phyloP scores from a whole-genome alignment of 2,329 filamentous ascomycete species.

The Diaporthe batatas region DNA sequence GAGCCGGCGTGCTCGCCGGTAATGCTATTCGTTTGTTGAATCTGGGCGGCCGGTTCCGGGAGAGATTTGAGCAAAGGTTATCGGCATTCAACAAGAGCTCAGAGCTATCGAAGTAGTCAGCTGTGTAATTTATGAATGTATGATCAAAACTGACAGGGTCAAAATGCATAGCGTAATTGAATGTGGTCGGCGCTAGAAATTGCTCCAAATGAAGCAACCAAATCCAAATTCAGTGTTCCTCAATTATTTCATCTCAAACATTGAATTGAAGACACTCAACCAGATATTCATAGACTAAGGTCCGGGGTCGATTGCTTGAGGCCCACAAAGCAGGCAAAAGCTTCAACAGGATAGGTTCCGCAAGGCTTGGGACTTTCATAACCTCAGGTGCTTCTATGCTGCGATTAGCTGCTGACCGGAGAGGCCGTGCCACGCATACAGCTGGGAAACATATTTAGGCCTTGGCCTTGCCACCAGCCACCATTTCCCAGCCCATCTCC shows the following conservation, averaged over 20 bases:
- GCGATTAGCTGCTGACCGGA: background rate
- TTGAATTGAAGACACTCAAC: background rate
- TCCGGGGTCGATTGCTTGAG: too few relatives aligned
- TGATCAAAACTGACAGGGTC: background rate
- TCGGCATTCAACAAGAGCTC: constrained; percentile 43
- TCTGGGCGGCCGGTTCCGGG: constrained; percentile 47
- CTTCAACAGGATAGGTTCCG: background rate
- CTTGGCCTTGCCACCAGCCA: constrained; percentile 21
- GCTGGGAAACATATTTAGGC: background rate
- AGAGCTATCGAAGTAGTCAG: constrained; percentile 12
- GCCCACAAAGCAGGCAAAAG: background rate
- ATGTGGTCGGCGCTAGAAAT: background rate
- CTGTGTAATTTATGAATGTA: background rate
- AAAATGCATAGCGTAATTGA: background rate
- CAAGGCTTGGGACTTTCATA: background rate
- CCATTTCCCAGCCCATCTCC: constrained; percentile 38
- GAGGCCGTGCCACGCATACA: background rate
- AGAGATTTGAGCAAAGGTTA: constrained; percentile 45
- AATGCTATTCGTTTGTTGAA: constrained; percentile 52
- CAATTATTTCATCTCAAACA: background rate
- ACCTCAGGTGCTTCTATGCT: background rate
- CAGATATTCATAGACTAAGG: background rate
- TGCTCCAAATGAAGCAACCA: background rate
- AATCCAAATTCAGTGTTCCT: background rate
- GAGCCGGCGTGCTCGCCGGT: constrained; percentile 49